These are phyloP conservation scores for Xylaria arbuscula DNA, from an alignment of 2,329 filamentous ascomycete species.

Conservation along the genomic window DNA sequence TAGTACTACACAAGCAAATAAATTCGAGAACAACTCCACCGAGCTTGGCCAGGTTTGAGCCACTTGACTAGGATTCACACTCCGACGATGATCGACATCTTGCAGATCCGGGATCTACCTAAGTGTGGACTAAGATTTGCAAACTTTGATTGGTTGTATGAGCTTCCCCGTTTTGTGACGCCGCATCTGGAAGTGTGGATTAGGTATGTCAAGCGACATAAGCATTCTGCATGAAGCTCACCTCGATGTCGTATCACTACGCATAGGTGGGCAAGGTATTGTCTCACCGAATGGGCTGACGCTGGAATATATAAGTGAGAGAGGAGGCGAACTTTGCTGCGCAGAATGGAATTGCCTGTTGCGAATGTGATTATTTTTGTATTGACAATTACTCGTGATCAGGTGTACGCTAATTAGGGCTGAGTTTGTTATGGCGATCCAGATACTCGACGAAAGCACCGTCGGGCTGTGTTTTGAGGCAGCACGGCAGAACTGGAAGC, in stretches of 20 bases:
- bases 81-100: neutral
- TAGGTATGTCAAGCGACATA: neutral
- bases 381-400: neutral
- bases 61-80: neutral
- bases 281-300: neutral
- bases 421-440: neutral
- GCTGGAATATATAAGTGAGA: conserved; percentile 1
- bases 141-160: neutral
- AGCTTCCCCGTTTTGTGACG: neutral
- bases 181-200: neutral
- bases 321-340: neutral
- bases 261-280: neutral
- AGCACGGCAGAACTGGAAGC: conserved; percentile 12
- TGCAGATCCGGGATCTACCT: neutral
- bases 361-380: neutral
- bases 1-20: neutral
- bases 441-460: neutral
- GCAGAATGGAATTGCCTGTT: neutral
- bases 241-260: neutral
- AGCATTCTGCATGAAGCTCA: conserved; percentile 8
- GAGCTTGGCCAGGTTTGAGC: neutral
- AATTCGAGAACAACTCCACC: neutral
- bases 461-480: conserved; percentile 3
- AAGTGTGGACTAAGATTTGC: too few species aligned
- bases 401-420: neutral